Percentiles rank a stretch among this genome's conserved stretches.
Evolutionary conservation across 352 stramenopile genomes (phyloP).

Genomic region (Pythium guiyangense): DNA sequence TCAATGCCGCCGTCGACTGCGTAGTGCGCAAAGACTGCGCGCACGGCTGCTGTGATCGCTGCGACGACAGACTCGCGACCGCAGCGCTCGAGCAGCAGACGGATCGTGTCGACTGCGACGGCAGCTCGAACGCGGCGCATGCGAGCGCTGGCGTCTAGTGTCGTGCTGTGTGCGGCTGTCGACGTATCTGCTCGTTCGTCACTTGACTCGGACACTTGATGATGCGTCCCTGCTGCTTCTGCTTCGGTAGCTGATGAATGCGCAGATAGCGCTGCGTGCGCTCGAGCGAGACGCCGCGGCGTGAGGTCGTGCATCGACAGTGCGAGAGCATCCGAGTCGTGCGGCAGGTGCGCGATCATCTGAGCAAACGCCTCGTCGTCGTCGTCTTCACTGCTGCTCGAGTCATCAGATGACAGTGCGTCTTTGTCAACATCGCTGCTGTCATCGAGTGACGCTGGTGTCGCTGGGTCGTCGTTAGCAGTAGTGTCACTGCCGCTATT

Average conservation of each 20-base stretch:
- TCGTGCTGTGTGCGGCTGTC: too few relatives aligned
- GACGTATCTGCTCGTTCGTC: background rate
- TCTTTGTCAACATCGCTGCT: background rate
- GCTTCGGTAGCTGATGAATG: background rate
- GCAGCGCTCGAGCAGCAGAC: slow-evolving; percentile 9
- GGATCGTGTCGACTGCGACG: slow-evolving; percentile 16
- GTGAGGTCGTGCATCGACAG: slow-evolving; percentile 6
- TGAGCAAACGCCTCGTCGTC: slow-evolving; percentile 7
- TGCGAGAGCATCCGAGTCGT: slow-evolving; percentile 3
- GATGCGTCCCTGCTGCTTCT: background rate
- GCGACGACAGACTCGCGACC: background rate
- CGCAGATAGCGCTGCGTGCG: slow-evolving; percentile 3
- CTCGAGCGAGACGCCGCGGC: background rate
- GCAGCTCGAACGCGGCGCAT: slow-evolving; percentile 13
- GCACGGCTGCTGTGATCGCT: slow-evolving; percentile 8
- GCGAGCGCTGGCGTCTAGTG: background rate
- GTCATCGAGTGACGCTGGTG: background rate
- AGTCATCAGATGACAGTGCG: background rate
- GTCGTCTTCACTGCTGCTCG: background rate
- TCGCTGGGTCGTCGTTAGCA: background rate
- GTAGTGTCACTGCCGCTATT: background rate
- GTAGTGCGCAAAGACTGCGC: slow-evolving; percentile 10
- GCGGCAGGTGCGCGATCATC: slow-evolving; percentile 7
- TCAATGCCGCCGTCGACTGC: slow-evolving; percentile 8
- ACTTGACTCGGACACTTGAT: background rate